Base-by-base conservation (phyloP, 768 basidiomycete genomes). In the Harrya chromipes region DNA sequence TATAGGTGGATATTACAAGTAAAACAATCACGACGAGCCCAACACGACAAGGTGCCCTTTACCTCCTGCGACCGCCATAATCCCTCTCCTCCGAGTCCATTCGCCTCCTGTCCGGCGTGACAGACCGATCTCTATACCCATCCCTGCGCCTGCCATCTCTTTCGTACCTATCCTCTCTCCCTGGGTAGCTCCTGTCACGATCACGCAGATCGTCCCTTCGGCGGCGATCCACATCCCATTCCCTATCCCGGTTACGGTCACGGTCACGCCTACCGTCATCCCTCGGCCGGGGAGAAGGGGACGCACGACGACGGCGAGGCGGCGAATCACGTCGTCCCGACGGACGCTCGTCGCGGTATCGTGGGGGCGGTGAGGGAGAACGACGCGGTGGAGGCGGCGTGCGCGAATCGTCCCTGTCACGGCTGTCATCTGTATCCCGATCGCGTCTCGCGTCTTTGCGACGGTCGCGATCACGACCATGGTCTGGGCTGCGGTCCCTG, bases 311-410 rank as follows among this genome's bases (percentile, higher is more conserved):
- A 40, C 59, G 61, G 34, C 49, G 55, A 21, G 65, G 60, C 16
- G 65, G 57, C 8, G 68, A 60, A 39, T 62, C 59, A 11, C 55
- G 57, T 55, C 60, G 47, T 53, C 64, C 40, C 27, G 45, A 54
- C n/a, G 37, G 17, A 11, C 55, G 59, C 16, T 66, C 56, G 1
- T 61, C 63, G 6, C 56, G 59, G 16, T 65, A 55, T 43, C 67
- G 63, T 13, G 56, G 58, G 1, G 58, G 58, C 2, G 69, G 63
- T 10, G 70, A 58, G 10, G 64, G 59, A 39, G 63, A 50, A 47
- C 49, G 63, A 14, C 46, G 66, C 5, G 63, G 64, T 11, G 68
- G 70, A 6, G 71, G 66, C 5, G 68, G 72, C 8, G 68, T 64
- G 20, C 62, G 70, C 10, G 73, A 72, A 24, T 57, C 58, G 19